Evolutionary conservation across 768 basidiomycete species (phyloP).

Genomic region (Lentinula edodes): DNA sequence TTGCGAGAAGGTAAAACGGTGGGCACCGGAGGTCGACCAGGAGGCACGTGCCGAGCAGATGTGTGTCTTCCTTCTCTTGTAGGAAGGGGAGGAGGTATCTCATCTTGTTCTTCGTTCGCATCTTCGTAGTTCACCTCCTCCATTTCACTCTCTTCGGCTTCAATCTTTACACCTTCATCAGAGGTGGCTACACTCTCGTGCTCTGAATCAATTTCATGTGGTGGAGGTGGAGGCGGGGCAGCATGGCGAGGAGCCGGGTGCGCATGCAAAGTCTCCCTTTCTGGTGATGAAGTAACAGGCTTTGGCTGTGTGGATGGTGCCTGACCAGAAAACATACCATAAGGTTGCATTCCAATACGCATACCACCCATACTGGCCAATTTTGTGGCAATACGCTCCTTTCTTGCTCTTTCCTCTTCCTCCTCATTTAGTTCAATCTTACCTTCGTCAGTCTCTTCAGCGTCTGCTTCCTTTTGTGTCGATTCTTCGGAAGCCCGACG

Average conservation of each 20-base stretch:
- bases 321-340: constrained; percentile 8
- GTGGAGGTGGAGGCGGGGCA: constrained; percentile 24
- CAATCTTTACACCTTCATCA: constrained; percentile 60
- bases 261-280: constrained; percentile 18
- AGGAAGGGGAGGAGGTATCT: constrained; percentile 53
- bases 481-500: constrained; percentile 20
- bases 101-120: constrained; percentile 39
- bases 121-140: constrained; percentile 64
- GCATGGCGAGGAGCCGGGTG: constrained; percentile 27
- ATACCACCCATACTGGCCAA: constrained; percentile 52
- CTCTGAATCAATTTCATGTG: constrained; percentile 39
- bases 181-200: constrained; percentile 37
- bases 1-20: constrained; percentile 29
- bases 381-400: constrained; percentile 48
- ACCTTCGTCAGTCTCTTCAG: constrained; percentile 22
- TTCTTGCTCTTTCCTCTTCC: constrained; percentile 57
- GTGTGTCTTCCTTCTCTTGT: constrained; percentile 29
- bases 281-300: constrained; percentile 11
- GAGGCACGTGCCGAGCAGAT: constrained; percentile 19
- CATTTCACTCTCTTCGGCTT: constrained; percentile 68
- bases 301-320: constrained; percentile 10
- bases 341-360: constrained; percentile 53
- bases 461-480: constrained; percentile 15
- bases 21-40: constrained; percentile 28
- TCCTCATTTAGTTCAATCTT: constrained; percentile 34